These are phyloP conservation scores for Periconia sp. DNA, from an alignment of 2,329 filamentous ascomycete species.

Conservation along the genomic window DNA sequence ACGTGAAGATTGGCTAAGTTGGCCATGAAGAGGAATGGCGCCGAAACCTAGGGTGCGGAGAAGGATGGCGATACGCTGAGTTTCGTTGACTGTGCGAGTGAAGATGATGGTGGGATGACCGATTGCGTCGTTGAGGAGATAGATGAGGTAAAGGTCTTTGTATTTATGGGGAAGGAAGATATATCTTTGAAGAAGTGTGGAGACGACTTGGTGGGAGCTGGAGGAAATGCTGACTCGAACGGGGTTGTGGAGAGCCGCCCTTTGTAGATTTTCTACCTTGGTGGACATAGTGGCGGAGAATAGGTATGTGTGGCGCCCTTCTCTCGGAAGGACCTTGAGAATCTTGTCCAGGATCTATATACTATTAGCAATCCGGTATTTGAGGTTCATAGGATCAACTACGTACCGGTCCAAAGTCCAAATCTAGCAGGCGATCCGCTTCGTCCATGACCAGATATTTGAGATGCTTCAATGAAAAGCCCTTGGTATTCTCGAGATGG, in stretches of 20 bases:
- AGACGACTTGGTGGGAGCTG: slow-evolving; percentile 89
- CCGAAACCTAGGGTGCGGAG: slow-evolving; percentile 84
- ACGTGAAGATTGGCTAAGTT: slow-evolving; percentile 85
- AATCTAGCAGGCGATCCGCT: slow-evolving; percentile 87
- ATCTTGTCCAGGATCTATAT: slow-evolving; percentile 80
- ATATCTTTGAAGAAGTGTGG: slow-evolving; percentile 85
- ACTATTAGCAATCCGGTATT: background rate
- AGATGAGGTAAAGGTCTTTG: slow-evolving; percentile 90
- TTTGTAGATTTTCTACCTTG: slow-evolving; percentile 90
- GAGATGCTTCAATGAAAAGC: slow-evolving; percentile 81
- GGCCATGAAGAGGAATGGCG: slow-evolving; percentile 91
- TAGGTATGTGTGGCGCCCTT: slow-evolving; percentile 69
- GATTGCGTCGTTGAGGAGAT: slow-evolving; percentile 82
- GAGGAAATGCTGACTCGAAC: slow-evolving; percentile 80
- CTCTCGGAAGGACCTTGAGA: slow-evolving; percentile 77
- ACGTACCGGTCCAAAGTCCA: slow-evolving; percentile 79
- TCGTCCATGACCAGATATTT: slow-evolving; percentile 96
- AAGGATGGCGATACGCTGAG: slow-evolving; percentile 82
- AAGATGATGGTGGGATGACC: slow-evolving; percentile 92
- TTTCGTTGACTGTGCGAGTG: slow-evolving; percentile 88
- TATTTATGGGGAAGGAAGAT: slow-evolving; percentile 76
- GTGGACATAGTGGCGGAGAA: slow-evolving; percentile 95
- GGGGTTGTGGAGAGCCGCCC: slow-evolving; percentile 85
- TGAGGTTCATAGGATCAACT: too few relatives aligned
- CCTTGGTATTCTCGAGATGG: slow-evolving; percentile 95